Conservation (phyloP, 169 alveolate genomes). For the Besnoitia besnoiti region DNA sequence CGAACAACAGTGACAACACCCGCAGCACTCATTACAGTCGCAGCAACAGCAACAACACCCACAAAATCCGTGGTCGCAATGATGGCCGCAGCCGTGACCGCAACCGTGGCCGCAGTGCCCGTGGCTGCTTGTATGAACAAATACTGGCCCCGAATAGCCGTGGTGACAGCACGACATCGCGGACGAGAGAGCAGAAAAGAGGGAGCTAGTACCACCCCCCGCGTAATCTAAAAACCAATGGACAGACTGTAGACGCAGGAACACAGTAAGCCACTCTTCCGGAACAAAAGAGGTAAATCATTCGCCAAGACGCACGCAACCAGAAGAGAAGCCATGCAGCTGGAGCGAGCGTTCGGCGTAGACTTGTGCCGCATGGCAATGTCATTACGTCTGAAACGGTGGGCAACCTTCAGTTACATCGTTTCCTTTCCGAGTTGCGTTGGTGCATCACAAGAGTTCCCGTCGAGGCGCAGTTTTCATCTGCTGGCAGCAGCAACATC, state of each 20-base stretch:
- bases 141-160: slow-evolving; percentile 17
- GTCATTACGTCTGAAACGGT: too few relatives aligned
- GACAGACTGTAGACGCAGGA: not conserved
- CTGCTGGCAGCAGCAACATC: too few relatives aligned
- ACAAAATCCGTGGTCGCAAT: slow-evolving; percentile 25
- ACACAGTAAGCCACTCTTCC: not conserved
- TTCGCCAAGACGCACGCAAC: too few relatives aligned
- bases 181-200: not conserved
- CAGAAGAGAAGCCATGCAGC: too few relatives aligned
- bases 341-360: too few relatives aligned
- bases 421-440: too few relatives aligned
- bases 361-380: too few relatives aligned
- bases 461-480: too few relatives aligned
- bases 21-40: slow-evolving; percentile 12
- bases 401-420: too few relatives aligned
- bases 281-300: not conserved
- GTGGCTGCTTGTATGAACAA: slow-evolving; percentile 30
- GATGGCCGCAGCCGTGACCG: slow-evolving; percentile 1
- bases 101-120: not conserved
- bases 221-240: not conserved
- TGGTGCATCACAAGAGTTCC: too few relatives aligned
- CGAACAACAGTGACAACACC: slow-evolving; percentile 22
- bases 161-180: slow-evolving; percentile 37
- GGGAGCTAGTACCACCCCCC: not conserved
- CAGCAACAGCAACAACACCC: slow-evolving; percentile 3